Evolutionary conservation across 148 eudicot genomes (phyloP).

Genomic region (Arctostaphylos glauca): DNA sequence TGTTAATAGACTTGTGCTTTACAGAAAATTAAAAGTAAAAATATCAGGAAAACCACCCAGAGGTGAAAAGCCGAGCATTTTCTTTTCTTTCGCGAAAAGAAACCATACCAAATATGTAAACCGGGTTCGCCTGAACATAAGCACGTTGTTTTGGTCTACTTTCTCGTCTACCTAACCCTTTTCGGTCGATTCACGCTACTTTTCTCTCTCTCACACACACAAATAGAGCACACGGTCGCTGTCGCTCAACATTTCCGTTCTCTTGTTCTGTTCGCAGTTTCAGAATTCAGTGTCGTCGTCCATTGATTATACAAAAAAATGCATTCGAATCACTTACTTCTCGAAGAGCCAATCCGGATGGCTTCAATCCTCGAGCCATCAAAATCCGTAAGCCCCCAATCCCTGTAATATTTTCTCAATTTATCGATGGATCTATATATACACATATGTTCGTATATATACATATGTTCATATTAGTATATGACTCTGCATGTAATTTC

Average conservation of each 20-base stretch:
- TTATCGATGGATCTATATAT: neutral
- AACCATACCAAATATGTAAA: neutral
- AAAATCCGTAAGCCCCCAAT: conserved; percentile 48
- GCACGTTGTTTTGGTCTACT: neutral
- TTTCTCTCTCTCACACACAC: neutral
- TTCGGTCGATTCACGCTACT: neutral
- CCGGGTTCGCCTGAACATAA: neutral
- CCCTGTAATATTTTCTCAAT: neutral
- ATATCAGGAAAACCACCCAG: neutral
- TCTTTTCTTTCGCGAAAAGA: conserved; percentile 11
- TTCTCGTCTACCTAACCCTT: neutral
- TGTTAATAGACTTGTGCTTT: neutral
- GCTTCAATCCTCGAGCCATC: conserved; percentile 94
- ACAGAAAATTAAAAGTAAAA: neutral
- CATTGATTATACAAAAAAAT: conserved; percentile 21
- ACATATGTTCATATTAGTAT: neutral
- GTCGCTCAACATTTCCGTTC: conserved; percentile 10
- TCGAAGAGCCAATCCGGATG: conserved; percentile 97
- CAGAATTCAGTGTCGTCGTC: neutral
- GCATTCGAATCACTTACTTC: conserved; percentile 87
- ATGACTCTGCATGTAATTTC: neutral
- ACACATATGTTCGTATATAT: neutral
- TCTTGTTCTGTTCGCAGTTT: neutral
- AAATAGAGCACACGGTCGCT: neutral
- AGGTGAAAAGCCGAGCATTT: neutral